phyloP scores from a whole-genome alignment of 768 basidiomycete genomes.

The Boletus pseudo-olivaceus region DNA sequence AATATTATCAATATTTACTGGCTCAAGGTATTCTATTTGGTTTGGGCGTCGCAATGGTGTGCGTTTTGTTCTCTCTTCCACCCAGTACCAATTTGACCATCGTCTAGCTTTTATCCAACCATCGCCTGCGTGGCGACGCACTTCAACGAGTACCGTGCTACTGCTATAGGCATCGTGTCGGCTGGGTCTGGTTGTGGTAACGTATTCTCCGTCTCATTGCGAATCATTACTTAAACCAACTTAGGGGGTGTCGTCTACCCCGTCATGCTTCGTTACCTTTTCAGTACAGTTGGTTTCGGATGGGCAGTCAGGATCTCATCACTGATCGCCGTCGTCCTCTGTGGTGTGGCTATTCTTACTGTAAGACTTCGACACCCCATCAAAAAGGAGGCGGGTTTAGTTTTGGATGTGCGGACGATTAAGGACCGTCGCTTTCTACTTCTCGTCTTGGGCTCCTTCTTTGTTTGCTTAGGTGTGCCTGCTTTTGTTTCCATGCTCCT shows the following conservation, averaged over 20 bases:
- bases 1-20: conserved; percentile 60
- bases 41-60: conserved; percentile 63
- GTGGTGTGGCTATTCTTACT: conserved; percentile 44
- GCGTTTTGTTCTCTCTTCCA: conserved; percentile 23
- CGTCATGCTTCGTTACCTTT: conserved; percentile 57
- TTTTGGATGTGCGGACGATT: conserved; percentile 31
- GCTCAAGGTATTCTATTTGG: conserved; percentile 65
- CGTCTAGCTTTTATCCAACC: conserved; percentile 64
- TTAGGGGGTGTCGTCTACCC: conserved; percentile 70
- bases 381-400: conserved; percentile 16
- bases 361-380: conserved; percentile 35
- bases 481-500: neutral
- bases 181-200: conserved; percentile 67
- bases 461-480: conserved; percentile 58
- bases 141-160: conserved; percentile 62
- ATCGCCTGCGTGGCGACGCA: conserved; percentile 64
- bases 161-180: conserved; percentile 66
- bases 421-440: conserved; percentile 52
- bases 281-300: conserved; percentile 52
- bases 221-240: conserved; percentile 18
- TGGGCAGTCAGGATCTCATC: conserved; percentile 62
- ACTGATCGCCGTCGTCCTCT: conserved; percentile 46
- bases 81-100: conserved; percentile 3
- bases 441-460: conserved; percentile 49
- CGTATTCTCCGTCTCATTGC: conserved; percentile 6